Conservation (phyloP, 1,284 basidiomycete genomes). For the Ustilago vetiveriae region DNA sequence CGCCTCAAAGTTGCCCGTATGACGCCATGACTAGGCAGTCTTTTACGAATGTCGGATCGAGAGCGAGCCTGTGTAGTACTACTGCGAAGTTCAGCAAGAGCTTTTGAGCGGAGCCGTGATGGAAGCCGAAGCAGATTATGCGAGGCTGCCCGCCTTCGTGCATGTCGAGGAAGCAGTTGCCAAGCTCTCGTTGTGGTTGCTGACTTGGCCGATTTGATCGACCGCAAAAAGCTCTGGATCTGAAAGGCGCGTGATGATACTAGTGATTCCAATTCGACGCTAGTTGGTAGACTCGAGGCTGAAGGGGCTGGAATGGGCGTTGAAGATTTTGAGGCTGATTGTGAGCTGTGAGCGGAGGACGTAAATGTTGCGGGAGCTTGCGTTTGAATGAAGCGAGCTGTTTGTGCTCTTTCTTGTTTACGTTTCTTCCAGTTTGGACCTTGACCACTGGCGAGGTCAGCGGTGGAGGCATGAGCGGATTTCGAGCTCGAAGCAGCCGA, state of each 20-base stretch:
- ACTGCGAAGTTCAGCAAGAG: constrained; percentile 57
- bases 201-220: constrained; percentile 44
- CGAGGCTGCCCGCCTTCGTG: constrained; percentile 60
- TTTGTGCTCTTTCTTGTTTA: constrained; percentile 43
- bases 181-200: constrained; percentile 61
- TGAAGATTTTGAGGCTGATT: constrained; percentile 16
- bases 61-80: constrained; percentile 56
- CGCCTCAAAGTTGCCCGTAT: constrained; percentile 43
- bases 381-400: constrained; percentile 36
- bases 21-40: constrained; percentile 45
- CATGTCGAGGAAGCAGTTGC: constrained; percentile 64
- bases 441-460: constrained; percentile 3
- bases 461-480: neutral
- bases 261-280: constrained; percentile 37
- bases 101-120: constrained; percentile 57
- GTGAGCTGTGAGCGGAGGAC: constrained; percentile 27
- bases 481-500: constrained; percentile 12
- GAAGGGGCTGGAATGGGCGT: constrained; percentile 7
- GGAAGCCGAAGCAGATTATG: constrained; percentile 65
- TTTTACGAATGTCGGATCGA: constrained; percentile 49
- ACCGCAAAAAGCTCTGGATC: constrained; percentile 45
- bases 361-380: constrained; percentile 6
- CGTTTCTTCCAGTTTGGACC: constrained; percentile 46
- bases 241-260: constrained; percentile 48
- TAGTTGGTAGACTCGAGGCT: constrained; percentile 27